Percentiles rank a stretch among this genome's conserved stretches.
Evolutionary conservation across 805 yeast genomes (phyloP).

Genomic region (Candida insectalens): DNA sequence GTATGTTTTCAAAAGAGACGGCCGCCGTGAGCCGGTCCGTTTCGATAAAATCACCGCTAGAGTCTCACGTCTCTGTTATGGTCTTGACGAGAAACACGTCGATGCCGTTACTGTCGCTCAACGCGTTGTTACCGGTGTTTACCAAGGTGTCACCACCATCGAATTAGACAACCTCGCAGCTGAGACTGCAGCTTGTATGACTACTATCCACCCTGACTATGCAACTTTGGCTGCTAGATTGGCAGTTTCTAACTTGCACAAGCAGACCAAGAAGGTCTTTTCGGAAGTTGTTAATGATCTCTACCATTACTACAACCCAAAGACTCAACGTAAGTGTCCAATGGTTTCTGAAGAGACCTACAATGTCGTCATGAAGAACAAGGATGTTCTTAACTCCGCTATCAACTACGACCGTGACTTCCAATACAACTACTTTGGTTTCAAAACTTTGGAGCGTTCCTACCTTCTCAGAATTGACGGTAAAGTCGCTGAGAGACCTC

Average conservation of each 20-base stretch:
- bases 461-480: constrained; percentile 45
- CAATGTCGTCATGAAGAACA: constrained; percentile 52
- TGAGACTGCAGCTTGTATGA: constrained; percentile 96
- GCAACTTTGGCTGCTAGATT: constrained; percentile 93
- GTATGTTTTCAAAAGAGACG: constrained; percentile 89
- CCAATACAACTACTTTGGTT: constrained; percentile 49
- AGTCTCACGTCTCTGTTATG: constrained; percentile 88
- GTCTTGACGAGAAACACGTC: constrained; percentile 82
- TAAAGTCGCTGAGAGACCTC: constrained; percentile 52
- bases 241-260: constrained; percentile 89
- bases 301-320: constrained; percentile 73
- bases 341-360: constrained; percentile 63
- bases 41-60: constrained; percentile 96
- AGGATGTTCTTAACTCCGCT: constrained; percentile 60
- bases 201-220: constrained; percentile 96
- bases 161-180: constrained; percentile 80
- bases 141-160: constrained; percentile 91
- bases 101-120: constrained; percentile 96
- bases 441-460: constrained; percentile 52
- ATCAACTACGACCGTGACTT: constrained; percentile 64
- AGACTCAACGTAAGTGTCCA: constrained; percentile 55
- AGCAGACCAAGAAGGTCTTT: constrained; percentile 77
- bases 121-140: constrained; percentile 90
- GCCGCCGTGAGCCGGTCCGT: constrained; percentile 88
- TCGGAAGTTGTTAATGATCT: constrained; percentile 68